phyloP scores from a whole-genome alignment of 805 yeast species.

The Candida dajiaensis region DNA sequence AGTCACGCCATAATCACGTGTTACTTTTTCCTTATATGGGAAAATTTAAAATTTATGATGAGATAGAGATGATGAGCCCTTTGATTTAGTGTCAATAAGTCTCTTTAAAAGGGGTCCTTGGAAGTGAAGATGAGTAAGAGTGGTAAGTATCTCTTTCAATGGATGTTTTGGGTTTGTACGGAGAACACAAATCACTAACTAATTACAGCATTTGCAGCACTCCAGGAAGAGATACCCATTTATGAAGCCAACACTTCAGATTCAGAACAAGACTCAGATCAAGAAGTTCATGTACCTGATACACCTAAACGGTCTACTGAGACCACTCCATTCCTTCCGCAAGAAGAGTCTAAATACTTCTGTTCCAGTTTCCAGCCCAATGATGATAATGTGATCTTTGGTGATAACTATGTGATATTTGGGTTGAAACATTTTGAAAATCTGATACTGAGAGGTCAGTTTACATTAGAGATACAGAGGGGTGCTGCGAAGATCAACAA shows the following conservation, averaged over 20 bases:
- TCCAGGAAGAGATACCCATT: slow-evolving; percentile 14
- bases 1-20: not conserved
- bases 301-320: not conserved
- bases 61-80: no score
- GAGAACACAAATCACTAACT: not conserved
- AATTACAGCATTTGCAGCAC: slow-evolving; percentile 17
- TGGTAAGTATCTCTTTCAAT: slow-evolving; percentile 5
- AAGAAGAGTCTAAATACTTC: slow-evolving; percentile 14
- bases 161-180: no score
- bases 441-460: slow-evolving; percentile 44
- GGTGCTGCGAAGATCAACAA: slow-evolving; percentile 45
- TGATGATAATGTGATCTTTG: slow-evolving; percentile 32
- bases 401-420: slow-evolving; percentile 28
- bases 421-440: slow-evolving; percentile 40
- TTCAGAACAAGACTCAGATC: slow-evolving; percentile 10
- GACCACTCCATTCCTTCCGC: not conserved
- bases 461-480: slow-evolving; percentile 33
- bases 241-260: slow-evolving; percentile 20
- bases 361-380: slow-evolving; percentile 34
- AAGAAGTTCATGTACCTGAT: not conserved
- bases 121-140: slow-evolving; percentile 5
- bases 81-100: not conserved
- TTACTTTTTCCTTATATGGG: no score
- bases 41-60: not conserved
- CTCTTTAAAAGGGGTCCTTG: no score